phyloP scores from a whole-genome alignment of 768 basidiomycete genomes.

The Tylopilus sp. region DNA sequence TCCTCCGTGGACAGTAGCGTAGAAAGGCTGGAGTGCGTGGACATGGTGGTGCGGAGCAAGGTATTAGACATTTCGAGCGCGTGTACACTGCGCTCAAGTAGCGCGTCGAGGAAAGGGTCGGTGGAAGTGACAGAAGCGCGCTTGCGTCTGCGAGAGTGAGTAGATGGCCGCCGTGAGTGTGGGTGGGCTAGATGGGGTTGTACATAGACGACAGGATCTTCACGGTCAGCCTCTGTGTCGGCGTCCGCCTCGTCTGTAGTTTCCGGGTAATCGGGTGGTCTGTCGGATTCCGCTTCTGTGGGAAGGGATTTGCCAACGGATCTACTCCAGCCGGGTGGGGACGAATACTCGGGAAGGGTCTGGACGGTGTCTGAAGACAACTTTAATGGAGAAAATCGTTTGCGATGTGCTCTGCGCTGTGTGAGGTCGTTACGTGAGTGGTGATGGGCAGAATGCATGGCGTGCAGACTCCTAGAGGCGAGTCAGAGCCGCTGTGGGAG shows the following conservation, averaged over 20 bases:
- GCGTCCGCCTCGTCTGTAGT: conserved; percentile 76
- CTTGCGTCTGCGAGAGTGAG: conserved; percentile 25
- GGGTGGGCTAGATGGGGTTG: conserved; percentile 29
- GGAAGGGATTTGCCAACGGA: conserved; percentile 16
- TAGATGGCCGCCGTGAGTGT: conserved; percentile 32
- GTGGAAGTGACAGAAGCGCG: conserved; percentile 24
- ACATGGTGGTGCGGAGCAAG: conserved; percentile 70
- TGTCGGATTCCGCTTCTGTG: conserved; percentile 44
- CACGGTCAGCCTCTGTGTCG: conserved; percentile 48
- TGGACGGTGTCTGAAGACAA: conserved; percentile 66
- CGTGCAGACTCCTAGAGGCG: not conserved
- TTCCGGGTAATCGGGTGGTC: conserved; percentile 73
- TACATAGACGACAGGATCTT: conserved; percentile 15
- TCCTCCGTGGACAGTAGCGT: conserved; percentile 47
- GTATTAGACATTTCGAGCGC: conserved; percentile 85
- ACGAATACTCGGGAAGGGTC: conserved; percentile 63
- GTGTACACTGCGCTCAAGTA: conserved; percentile 78
- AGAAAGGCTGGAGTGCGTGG: conserved; percentile 57
- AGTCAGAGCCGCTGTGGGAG: conserved; percentile 15
- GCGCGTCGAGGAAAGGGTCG: conserved; percentile 69
- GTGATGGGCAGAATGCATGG: conserved; percentile 19
- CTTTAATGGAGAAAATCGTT: conserved; percentile 52
- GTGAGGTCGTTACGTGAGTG: conserved; percentile 8
- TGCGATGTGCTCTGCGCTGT: conserved; percentile 45
- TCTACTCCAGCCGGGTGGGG: conserved; percentile 28